Conservation (phyloP, 106 monocot genomes). For the Allium cepa region DNA sequence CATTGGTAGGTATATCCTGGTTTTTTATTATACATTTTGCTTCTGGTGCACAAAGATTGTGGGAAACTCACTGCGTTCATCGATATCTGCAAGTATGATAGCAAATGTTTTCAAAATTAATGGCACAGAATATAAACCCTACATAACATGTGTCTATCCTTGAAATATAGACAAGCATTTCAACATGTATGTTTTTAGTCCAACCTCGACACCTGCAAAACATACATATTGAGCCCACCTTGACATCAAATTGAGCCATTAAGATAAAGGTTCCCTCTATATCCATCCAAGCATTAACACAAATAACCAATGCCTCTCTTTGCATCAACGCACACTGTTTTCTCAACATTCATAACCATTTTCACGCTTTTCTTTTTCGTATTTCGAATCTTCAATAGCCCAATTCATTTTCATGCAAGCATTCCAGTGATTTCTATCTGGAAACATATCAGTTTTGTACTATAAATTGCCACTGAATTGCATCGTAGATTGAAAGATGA, state of each 20-base stretch:
- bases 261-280: slow-evolving; percentile 2
- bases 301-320: background rate
- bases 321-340: background rate
- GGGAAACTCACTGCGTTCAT: background rate
- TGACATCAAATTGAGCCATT: too few relatives aligned
- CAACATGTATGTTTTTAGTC: too few relatives aligned
- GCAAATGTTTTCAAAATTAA: background rate
- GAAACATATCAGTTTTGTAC: too few relatives aligned
- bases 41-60: background rate
- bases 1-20: background rate
- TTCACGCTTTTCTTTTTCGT: background rate
- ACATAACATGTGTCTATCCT: background rate
- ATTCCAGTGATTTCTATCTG: too few relatives aligned
- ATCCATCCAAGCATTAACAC: too few relatives aligned
- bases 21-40: background rate
- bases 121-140: background rate
- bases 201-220: too few relatives aligned
- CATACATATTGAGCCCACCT: too few relatives aligned
- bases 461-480: too few relatives aligned
- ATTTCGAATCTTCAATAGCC: background rate
- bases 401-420: too few relatives aligned
- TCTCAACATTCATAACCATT: background rate
- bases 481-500: too few relatives aligned
- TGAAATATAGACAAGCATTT: too few relatives aligned
- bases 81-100: background rate